Evolutionary conservation across 208 protist species (phyloP).

Genomic region (Angomonas desouzai): DNA sequence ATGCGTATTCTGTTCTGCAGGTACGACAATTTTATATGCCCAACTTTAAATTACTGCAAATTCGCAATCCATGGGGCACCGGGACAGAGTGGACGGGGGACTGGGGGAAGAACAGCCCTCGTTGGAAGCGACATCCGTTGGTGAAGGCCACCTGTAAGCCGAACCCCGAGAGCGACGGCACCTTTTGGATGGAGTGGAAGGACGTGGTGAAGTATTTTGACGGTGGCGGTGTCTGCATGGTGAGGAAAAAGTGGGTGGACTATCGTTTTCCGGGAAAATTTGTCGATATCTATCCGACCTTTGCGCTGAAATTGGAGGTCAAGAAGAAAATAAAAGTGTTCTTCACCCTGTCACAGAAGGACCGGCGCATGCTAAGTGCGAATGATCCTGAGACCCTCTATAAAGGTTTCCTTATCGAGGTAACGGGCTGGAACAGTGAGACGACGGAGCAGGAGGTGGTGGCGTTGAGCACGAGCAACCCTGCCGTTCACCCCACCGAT

Average conservation of each 20-base stretch:
- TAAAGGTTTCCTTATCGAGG: conserved; percentile 41
- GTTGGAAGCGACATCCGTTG: conserved; percentile 28
- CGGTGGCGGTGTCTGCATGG: conserved; percentile 46
- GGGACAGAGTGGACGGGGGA: conserved; percentile 34
- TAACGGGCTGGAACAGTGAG: conserved; percentile 18
- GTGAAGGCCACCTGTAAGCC: conserved; percentile 26
- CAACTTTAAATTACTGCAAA: conserved; percentile 33
- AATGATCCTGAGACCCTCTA: conserved; percentile 34
- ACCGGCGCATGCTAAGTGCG: conserved; percentile 36
- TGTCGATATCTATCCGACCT: conserved; percentile 25
- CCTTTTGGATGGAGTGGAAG: conserved; percentile 62
- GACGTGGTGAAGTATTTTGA: conserved; percentile 56
- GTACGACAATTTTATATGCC: conserved; percentile 25
- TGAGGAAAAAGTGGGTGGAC: conserved; percentile 25
- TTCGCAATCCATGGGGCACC: conserved; percentile 31
- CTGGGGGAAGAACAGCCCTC: conserved; percentile 29
- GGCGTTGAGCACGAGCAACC: conserved; percentile 22
- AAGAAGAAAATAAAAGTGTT: conserved; percentile 28
- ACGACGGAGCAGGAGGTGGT: conserved; percentile 17
- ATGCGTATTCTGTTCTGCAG: conserved; percentile 37
- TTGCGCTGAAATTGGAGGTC: conserved; percentile 42
- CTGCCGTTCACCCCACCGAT: conserved; percentile 20
- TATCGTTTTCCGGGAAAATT: conserved; percentile 53
- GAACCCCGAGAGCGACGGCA: conserved; percentile 26
- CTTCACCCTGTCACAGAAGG: conserved; percentile 51